phyloP scores from a whole-genome alignment of 2,329 filamentous ascomycete genomes.

The Sarocladiaceae sp. region DNA sequence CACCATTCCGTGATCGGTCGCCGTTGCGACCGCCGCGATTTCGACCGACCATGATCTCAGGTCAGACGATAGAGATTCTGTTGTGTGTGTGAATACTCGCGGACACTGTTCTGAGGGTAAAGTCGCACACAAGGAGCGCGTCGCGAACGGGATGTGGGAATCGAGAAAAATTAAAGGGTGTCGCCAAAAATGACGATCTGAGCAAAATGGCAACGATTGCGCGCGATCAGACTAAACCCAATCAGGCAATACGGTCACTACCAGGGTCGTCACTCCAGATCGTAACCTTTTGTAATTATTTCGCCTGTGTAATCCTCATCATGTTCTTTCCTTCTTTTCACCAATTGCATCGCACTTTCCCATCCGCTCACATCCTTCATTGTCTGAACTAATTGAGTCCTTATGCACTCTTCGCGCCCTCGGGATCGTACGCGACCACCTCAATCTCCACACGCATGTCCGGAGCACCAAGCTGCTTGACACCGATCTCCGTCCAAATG shows the following conservation, averaged over 20 bases:
- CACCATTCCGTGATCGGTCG: not conserved
- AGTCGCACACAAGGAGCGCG: too few relatives aligned
- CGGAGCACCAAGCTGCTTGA: conserved; percentile 39
- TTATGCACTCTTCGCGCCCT: not conserved
- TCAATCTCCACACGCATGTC: conserved; percentile 58
- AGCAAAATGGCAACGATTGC: not conserved
- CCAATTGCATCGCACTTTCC: too few relatives aligned
- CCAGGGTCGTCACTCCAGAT: not conserved
- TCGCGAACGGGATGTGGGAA: not conserved
- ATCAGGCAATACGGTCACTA: not conserved
- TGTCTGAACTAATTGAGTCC: not conserved
- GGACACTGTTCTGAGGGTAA: too few relatives aligned
- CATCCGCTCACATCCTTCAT: too few relatives aligned
- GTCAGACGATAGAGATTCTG: too few relatives aligned
- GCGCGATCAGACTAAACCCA: not conserved
- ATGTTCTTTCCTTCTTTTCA: too few relatives aligned
- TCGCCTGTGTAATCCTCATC: too few relatives aligned
- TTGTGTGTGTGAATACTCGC: too few relatives aligned
- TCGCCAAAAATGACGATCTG: not conserved
- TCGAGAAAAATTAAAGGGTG: not conserved
- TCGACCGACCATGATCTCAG: not conserved
- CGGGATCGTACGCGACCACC: conserved; percentile 34
- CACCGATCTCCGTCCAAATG: conserved; percentile 50
- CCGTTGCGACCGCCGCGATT: conserved; percentile 7
- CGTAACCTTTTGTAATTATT: too few relatives aligned